Base-by-base conservation (phyloP, 352 stramenopile genomes). In the Globisporangium nagaii region DNA sequence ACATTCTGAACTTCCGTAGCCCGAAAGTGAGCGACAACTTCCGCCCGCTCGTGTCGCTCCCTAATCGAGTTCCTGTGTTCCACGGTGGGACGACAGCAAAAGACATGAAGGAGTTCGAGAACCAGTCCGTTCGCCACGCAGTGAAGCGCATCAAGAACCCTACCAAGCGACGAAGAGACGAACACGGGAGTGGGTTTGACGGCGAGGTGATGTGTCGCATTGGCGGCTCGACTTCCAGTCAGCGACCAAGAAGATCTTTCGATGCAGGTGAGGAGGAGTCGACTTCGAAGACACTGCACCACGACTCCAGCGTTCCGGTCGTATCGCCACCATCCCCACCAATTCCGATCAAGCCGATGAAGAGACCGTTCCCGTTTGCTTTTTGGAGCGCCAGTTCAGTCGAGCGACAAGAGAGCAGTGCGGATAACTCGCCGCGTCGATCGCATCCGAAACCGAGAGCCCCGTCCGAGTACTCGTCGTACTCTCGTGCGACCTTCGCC, bases 11-110 rank as follows among this genome's bases (percentile, higher is more conserved):
- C 49, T 91, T 91, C 42, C 64, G 71, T 30, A 91, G 81, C 42
- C 79, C 81, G 2, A 92, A 92, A 56, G 77, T 92, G 25, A 90
- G 79, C 58, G 81, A 92, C 39, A 86, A 86, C 32, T 90, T 90
- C 42, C 71, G 66, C 19, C 73, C 81, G 13, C 56, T 90, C 7
- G 59, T 77, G 11, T 67, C 70, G 9, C 44, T 53, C n/a, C 20
- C 50, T 12, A 27, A 35, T 8, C 32, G 32, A 7, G 56, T 63
- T 8, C 19, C 46, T 15, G 17, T 27, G 13, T 32, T 37, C 45
- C 46, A 48, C 3, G 24, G 57, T 24, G 37, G 27, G 30, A 57
- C 27, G 13, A 48, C 61, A 42, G 57, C 50, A 47, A 53, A 25
- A 52, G 48, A 71, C 31, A 40, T 89, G 24, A 86, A 80, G 47